Evolutionary conservation across 306 rosid species (phyloP).

Genomic region (Sicyos edulis): DNA sequence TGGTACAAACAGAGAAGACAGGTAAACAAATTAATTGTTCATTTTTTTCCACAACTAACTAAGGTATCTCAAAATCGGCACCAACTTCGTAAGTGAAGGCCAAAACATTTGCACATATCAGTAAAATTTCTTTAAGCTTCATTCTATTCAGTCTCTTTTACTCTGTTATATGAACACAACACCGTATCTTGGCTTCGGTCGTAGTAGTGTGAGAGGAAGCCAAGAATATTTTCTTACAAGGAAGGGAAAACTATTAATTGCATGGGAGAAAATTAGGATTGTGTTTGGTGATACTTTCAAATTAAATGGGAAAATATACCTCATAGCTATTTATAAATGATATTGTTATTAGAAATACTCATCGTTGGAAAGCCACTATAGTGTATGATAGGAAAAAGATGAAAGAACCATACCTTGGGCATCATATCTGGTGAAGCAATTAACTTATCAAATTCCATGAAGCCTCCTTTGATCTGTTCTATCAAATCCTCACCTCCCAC

Average conservation of each 20-base stretch:
- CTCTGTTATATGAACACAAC: background rate
- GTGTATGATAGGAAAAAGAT: constrained; percentile 23
- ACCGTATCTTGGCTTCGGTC: too few species aligned
- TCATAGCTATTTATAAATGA: background rate
- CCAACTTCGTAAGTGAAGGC: background rate
- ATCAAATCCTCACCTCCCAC: constrained; percentile 99
- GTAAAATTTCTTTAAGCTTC: background rate
- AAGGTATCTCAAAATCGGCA: background rate
- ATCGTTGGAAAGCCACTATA: background rate
- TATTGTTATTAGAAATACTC: background rate
- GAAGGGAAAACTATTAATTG: background rate
- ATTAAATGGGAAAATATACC: background rate
- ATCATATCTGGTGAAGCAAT: constrained; percentile 77
- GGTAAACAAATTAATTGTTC: constrained; percentile 21
- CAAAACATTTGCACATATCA: background rate
- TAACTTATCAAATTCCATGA: constrained; percentile 96
- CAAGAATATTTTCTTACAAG: background rate
- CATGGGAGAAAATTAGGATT: background rate
- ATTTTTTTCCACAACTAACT: background rate
- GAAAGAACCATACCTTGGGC: constrained; percentile 29
- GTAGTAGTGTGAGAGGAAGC: too few species aligned
- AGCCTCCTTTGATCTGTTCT: constrained; percentile 93
- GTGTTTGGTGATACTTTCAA: background rate
- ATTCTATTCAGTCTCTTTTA: background rate
- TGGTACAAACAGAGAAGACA: constrained; percentile 32